A percentile compares a stretch with the other conserved stretches of the same genome.
Conservation (phyloP, 352 stramenopile species). For the Pythium biforme region DNA sequence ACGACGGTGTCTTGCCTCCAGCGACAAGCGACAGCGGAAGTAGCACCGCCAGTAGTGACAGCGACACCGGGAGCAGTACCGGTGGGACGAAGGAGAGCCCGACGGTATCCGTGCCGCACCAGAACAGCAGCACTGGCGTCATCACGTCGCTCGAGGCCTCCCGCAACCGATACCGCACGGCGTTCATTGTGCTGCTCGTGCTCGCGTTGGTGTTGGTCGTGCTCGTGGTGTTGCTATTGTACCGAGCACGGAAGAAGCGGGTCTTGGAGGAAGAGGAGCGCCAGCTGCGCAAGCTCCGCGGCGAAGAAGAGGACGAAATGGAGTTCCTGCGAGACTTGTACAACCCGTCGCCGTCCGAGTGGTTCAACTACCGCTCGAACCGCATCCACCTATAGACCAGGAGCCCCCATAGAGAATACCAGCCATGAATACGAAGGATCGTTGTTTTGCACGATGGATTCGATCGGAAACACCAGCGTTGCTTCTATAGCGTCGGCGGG, state of each 20-base stretch:
- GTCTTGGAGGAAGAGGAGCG: conserved; percentile 21
- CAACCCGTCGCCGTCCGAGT: conserved; percentile 27
- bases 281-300: conserved; percentile 22
- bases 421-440: too few relatives aligned
- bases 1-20: conserved; percentile 39
- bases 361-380: conserved; percentile 31
- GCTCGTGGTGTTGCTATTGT: conserved; percentile 14
- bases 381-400: conserved; percentile 23
- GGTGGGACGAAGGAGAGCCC: not conserved
- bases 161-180: conserved; percentile 14
- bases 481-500: not conserved
- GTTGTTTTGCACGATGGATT: too few relatives aligned
- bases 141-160: conserved; percentile 6
- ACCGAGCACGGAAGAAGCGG: conserved; percentile 14
- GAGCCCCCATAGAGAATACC: too few relatives aligned
- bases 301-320: conserved; percentile 25
- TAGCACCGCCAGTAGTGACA: not conserved
- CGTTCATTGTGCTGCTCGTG: conserved; percentile 26
- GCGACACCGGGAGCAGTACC: not conserved
- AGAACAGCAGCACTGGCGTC: not conserved
- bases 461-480: too few relatives aligned
- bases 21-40: too few relatives aligned
- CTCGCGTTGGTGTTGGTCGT: conserved; percentile 14
- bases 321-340: conserved; percentile 27
- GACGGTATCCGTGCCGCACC: not conserved